phyloP scores from a whole-genome alignment of 208 protist genomes.

The Acanthamoeba triangularis region DNA sequence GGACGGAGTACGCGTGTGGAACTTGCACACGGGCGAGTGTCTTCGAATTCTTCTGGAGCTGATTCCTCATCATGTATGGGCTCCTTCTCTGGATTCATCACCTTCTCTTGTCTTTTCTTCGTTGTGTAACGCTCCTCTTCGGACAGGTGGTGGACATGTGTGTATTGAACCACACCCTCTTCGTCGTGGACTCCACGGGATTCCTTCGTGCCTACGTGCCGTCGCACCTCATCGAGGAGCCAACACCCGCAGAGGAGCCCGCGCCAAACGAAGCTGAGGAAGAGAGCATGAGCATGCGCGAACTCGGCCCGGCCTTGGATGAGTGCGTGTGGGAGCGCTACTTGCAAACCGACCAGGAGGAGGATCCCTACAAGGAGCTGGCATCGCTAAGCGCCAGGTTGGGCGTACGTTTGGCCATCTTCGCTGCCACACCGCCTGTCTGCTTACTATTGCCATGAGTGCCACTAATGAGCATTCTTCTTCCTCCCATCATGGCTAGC shows the following conservation, averaged over 20 bases:
- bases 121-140: not conserved
- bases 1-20: not conserved
- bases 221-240: not conserved
- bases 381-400: not conserved
- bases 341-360: not conserved
- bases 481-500: not conserved
- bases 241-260: not conserved
- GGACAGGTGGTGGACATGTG: slow-evolving; percentile 16
- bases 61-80: not conserved
- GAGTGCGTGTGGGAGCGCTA: slow-evolving; percentile 25
- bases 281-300: not conserved
- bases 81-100: not conserved
- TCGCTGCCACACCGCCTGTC: not conserved
- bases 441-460: not conserved
- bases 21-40: slow-evolving; percentile 28
- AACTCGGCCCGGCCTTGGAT: not conserved
- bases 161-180: slow-evolving; percentile 11
- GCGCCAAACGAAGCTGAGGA: not conserved
- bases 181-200: not conserved
- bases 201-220: slow-evolving; percentile 32
- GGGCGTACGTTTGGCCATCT: not conserved
- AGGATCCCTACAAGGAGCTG: not conserved
- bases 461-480: not conserved
- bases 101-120: not conserved
- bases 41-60: not conserved